Conservation (phyloP, 1,139 yeast genomes). For the Torulaspora pretoriensis region DNA sequence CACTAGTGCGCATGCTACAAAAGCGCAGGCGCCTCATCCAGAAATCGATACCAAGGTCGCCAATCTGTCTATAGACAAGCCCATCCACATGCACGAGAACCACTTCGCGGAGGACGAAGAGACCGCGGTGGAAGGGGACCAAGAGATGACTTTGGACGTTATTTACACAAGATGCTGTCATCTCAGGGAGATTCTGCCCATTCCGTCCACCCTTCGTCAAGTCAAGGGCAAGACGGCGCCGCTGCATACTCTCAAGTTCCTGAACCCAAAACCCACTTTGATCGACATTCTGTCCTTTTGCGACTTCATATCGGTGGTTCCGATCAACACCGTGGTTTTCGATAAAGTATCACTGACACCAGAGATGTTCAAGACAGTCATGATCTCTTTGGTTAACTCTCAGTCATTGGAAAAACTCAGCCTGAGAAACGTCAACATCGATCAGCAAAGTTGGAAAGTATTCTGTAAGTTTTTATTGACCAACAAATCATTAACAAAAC, state of each 20-base stretch:
- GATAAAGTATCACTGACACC: constrained; percentile 78
- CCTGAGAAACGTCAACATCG: constrained; percentile 72
- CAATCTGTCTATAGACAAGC: constrained; percentile 50
- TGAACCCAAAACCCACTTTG: constrained; percentile 87
- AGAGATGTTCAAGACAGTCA: constrained; percentile 70
- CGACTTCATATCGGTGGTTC: constrained; percentile 81
- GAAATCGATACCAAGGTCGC: constrained; percentile 30
- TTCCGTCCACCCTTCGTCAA: constrained; percentile 72
- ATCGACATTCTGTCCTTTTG: constrained; percentile 85
- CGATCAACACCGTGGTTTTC: constrained; percentile 70
- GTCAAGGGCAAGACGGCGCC: constrained; percentile 73
- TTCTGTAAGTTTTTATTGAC: constrained; percentile 66
- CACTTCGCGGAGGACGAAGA: constrained; percentile 41
- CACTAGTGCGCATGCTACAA: not conserved
- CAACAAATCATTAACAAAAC: constrained; percentile 55
- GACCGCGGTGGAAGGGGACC: constrained; percentile 4
- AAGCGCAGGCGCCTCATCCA: not conserved
- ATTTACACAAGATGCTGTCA: constrained; percentile 76
- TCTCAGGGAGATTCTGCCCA: constrained; percentile 66
- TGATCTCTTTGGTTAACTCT: constrained; percentile 59
- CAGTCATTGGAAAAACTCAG: constrained; percentile 64
- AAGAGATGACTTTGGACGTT: constrained; percentile 52
- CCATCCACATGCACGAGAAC: constrained; percentile 64
- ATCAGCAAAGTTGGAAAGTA: constrained; percentile 64
- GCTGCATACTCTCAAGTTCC: constrained; percentile 66